Evolutionary conservation across 2,329 filamentous ascomycete species (phyloP).

Genomic region (Aspergillus amoenus): DNA sequence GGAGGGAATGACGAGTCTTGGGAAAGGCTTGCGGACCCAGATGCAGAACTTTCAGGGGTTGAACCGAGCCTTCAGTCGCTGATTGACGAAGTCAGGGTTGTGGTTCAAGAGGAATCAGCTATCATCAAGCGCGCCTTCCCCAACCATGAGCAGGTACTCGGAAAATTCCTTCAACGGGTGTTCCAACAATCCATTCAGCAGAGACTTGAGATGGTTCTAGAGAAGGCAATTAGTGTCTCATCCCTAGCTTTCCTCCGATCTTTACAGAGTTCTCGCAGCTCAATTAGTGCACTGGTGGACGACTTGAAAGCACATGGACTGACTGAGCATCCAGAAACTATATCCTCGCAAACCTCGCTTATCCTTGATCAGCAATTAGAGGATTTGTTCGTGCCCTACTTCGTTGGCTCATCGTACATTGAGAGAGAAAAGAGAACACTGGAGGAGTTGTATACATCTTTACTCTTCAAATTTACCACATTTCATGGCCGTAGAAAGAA

Average conservation of each 20-base stretch:
- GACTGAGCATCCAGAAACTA: conserved; percentile 91
- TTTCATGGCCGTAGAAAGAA: conserved; percentile 82
- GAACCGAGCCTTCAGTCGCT: conserved; percentile 90
- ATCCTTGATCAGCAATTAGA: conserved; percentile 67
- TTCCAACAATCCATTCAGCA: conserved; percentile 99
- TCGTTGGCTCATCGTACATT: conserved; percentile 64
- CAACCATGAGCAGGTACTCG: conserved; percentile 89
- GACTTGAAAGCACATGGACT: conserved; percentile 92
- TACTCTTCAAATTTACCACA: conserved; percentile 95
- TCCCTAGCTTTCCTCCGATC: conserved; percentile 88
- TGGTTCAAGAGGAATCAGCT: conserved; percentile 94
- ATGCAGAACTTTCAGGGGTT: conserved; percentile 85
- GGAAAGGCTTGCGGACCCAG: conserved; percentile 91
- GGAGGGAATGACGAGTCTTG: conserved; percentile 63
- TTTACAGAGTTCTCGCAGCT: conserved; percentile 84
- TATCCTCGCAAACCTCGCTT: conserved; percentile 77
- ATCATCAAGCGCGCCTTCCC: conserved; percentile 97
- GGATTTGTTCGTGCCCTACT: conserved; percentile 66
- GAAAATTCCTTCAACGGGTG: conserved; percentile 89
- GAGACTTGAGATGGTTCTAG: conserved; percentile 88
- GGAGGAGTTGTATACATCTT: conserved; percentile 81
- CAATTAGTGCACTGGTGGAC: conserved; percentile 83
- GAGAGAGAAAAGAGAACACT: conserved; percentile 66
- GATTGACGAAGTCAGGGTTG: conserved; percentile 89
- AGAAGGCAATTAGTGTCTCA: conserved; percentile 90